A percentile compares a stretch with the other conserved stretches of the same genome.
Evolutionary conservation across 768 basidiomycete species (phyloP).

Genomic region (Chalciporus piperatus): DNA sequence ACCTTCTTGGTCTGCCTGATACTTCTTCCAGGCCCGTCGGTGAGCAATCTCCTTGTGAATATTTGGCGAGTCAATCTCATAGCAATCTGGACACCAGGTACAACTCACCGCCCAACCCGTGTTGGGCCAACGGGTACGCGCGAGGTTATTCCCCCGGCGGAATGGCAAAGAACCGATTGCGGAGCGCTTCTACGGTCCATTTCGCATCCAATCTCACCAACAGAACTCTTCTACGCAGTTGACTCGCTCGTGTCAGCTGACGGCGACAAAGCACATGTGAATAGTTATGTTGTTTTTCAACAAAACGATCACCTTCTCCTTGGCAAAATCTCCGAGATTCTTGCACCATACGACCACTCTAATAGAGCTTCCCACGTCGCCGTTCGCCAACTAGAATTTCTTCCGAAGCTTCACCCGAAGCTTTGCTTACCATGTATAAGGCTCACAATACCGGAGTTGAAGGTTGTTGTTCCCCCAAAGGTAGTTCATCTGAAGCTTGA

Average conservation of each 20-base stretch:
- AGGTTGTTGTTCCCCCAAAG: background rate
- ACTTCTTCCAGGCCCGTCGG: background rate
- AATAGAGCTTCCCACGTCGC: background rate
- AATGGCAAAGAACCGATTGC: conserved; percentile 1
- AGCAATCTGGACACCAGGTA: background rate
- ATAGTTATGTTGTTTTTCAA: conserved; percentile 1
- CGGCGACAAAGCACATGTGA: conserved; percentile 3
- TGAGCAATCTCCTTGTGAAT: too few relatives aligned
- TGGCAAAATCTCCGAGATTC: conserved; percentile 4
- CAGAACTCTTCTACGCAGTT: background rate
- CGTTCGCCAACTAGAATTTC: background rate
- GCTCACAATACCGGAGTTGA: background rate
- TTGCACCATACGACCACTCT: too few relatives aligned
- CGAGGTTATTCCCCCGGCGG: background rate
- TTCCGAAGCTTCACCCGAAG: background rate
- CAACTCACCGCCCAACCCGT: background rate
- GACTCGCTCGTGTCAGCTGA: background rate
- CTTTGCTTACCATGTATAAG: background rate
- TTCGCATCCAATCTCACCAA: background rate
- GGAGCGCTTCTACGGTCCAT: background rate
- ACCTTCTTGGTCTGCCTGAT: conserved; percentile 1
- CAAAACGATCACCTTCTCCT: background rate
- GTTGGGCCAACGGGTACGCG: too few relatives aligned
- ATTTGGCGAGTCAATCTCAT: background rate
- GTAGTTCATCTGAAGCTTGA: too few relatives aligned